A percentile compares a stretch with the other conserved stretches of the same genome.
Evolutionary conservation across 176 grass and related monocot genomes (phyloP).

Genomic region (Carex cristatella): DNA sequence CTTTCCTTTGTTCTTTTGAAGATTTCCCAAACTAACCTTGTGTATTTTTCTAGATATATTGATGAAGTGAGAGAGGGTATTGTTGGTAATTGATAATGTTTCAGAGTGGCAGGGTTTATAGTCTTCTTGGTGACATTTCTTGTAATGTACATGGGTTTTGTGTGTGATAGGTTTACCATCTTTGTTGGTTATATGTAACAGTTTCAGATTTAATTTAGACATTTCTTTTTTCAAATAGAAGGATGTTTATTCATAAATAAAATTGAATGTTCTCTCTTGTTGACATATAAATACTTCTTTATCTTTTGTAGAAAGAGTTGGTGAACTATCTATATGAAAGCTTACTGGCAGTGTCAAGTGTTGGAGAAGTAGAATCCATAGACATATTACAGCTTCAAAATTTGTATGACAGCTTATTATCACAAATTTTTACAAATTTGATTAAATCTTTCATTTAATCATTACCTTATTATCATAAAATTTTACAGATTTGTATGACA

Average conservation of each 20-base stretch:
- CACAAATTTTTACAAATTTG: no score
- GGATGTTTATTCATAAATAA: neutral
- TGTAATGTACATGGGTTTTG: neutral
- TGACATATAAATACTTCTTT: neutral
- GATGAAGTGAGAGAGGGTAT: neutral
- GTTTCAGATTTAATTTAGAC: neutral
- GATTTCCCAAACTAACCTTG: neutral
- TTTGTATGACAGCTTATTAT: no score
- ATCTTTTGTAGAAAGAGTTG: constrained; percentile 31
- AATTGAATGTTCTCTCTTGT: neutral
- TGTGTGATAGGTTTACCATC: constrained; percentile 4
- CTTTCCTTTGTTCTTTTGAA: neutral
- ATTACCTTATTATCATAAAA: no score
- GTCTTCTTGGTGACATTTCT: neutral
- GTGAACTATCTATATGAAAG: constrained; percentile 44
- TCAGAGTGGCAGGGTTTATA: neutral
- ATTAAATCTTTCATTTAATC: no score
- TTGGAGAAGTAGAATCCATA: no score
- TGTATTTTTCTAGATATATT: neutral
- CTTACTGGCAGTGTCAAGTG: constrained; percentile 31
- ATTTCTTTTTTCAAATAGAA: neutral
- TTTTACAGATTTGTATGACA: no score
- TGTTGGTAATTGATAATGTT: neutral
- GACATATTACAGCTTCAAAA: no score
- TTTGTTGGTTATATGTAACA: constrained; percentile 9